Evolutionary conservation across 805 yeast genomes (phyloP).

Genomic region (Candida sithepensis): DNA sequence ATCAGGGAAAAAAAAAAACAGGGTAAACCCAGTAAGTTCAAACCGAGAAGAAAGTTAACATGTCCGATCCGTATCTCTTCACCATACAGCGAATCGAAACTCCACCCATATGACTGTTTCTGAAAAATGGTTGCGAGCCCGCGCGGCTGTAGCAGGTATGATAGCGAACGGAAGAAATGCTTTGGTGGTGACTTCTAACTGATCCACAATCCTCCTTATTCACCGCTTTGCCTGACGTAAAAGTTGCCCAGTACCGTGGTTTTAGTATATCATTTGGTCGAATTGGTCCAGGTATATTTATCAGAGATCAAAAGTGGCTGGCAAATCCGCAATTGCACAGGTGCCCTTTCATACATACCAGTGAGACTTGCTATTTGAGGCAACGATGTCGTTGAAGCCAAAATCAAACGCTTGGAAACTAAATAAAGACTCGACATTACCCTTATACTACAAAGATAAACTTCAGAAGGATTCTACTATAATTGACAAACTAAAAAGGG

Average conservation of each 20-base stretch:
- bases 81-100: neutral
- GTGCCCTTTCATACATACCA: neutral
- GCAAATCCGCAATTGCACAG: neutral
- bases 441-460: constrained; percentile 54
- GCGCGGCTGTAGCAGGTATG: neutral
- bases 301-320: neutral
- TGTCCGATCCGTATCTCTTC: neutral
- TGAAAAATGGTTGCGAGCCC: constrained; percentile 1
- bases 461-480: constrained; percentile 18
- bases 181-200: neutral
- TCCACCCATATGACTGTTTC: neutral
- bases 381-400: constrained; percentile 8
- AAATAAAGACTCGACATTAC: constrained; percentile 33
- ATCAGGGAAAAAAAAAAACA: too few species aligned
- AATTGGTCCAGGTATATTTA: neutral
- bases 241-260: too few species aligned
- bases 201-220: too few species aligned
- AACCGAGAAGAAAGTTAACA: too few species aligned
- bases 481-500: constrained; percentile 11
- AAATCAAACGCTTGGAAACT: constrained; percentile 21
- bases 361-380: neutral
- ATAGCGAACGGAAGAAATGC: neutral
- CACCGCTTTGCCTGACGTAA: too few species aligned
- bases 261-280: neutral
- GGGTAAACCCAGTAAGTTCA: too few species aligned